Percentiles rank a stretch among this genome's conserved stretches.
phyloP scores from a whole-genome alignment of 106 monocot genomes.

The Dendrobium officinale region DNA sequence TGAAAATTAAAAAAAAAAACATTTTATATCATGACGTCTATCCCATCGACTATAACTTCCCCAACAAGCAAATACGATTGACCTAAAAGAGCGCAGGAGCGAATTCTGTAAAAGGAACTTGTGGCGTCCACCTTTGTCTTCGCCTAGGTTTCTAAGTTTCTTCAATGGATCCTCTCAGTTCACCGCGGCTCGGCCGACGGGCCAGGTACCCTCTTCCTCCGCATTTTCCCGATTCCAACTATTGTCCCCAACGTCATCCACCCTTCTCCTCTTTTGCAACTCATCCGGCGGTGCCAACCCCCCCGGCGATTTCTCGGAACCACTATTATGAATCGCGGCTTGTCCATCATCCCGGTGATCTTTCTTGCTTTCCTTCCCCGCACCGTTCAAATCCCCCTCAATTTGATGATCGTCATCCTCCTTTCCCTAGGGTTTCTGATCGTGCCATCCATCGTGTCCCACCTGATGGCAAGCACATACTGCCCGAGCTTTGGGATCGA shows the following conservation, averaged over 20 bases:
- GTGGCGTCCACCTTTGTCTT: background rate
- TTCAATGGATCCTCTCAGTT: slow-evolving; percentile 6
- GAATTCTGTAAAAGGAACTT: background rate
- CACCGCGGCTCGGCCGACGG: slow-evolving; percentile 8
- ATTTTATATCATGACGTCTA: too few species aligned
- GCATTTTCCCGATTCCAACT: slow-evolving; percentile 5
- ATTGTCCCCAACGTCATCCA: background rate
- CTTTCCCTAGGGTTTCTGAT: slow-evolving; percentile 9
- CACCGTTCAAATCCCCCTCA: background rate
- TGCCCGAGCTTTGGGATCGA: background rate
- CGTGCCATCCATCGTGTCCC: background rate
- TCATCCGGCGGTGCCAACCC: slow-evolving; percentile 6
- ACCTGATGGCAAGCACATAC: background rate
- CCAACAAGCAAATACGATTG: background rate
- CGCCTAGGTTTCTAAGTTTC: background rate
- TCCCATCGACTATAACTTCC: background rate
- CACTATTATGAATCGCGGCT: background rate
- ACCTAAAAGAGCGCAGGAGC: background rate
- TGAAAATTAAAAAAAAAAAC: too few species aligned
- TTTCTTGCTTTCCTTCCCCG: background rate
- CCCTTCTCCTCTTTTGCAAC: background rate
- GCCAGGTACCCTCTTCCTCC: slow-evolving; percentile 12
- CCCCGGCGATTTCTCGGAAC: background rate
- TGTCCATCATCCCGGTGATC: background rate
- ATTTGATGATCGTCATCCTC: background rate